Base-by-base conservation (phyloP, 192 early-diverging fungal species). In the Mortierella claussenii region DNA sequence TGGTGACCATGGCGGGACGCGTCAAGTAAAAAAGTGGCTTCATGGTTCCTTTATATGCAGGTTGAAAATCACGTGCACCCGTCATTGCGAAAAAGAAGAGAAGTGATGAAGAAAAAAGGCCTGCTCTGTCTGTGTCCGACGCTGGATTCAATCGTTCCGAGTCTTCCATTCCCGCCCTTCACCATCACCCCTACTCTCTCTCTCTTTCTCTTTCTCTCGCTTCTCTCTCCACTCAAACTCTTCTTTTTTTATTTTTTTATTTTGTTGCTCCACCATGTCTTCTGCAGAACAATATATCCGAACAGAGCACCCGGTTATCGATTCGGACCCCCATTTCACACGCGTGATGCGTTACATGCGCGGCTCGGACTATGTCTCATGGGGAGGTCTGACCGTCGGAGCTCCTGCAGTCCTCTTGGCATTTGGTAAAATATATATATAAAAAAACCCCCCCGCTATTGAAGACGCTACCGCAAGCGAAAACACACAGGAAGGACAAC, bases 341-440 rank as follows among this genome's bases (percentile, higher is more conserved):
- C 89, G 94, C 53, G 93, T 98, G 4, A 85, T 98, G 54, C 80
- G 92, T 40, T 98, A 97, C 87, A 92, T 98, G 76, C 89, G 97
- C 53, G 67, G 87, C 40, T 85, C 86, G 13, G 97, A 98, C 81
- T 92, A 90, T 63, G 84, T 68, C 40, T 61, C 86, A 37, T 85
- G 86, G 80, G 90, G 81, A 40, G 87, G 73, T 6, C 55, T 89
- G n/a, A 88, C 87, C 7, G 85, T 84, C 32, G 79, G 84, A 30
- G 93, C 89, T 51, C 97, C 97, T n/a, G 93, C 85, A 40, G 78
- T 89, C 62, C 76, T 93, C 82, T 74, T 88, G 62, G 84, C 83
- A 66, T 61, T 97, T 80, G 94, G 94, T 91, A 94, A 83, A 28
- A 26, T 11, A 9, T 28, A 5, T 21, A 13, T 46, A 26, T 26